phyloP scores from a whole-genome alignment of 352 stramenopile genomes.

The Pythium apleroticum region DNA sequence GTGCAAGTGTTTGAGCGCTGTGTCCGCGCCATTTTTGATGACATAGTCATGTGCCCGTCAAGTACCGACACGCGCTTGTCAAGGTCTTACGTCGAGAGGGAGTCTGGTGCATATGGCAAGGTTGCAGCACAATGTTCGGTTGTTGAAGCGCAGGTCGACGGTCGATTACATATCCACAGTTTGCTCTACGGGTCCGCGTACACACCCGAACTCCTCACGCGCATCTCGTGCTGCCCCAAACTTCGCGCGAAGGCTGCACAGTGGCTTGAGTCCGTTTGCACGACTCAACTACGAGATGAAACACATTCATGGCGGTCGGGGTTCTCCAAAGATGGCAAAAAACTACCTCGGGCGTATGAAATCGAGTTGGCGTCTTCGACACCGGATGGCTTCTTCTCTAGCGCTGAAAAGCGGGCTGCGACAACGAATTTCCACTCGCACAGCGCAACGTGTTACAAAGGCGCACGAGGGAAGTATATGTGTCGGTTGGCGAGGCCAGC shows the following conservation, averaged over 20 bases:
- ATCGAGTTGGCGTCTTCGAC: no score
- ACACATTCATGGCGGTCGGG: no score
- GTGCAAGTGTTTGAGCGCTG: slow-evolving; percentile 16
- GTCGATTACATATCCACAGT: slow-evolving; percentile 25
- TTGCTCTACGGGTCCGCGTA: slow-evolving; percentile 9
- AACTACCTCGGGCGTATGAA: no score
- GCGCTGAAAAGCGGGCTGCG: not conserved
- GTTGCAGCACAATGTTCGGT: slow-evolving; percentile 22
- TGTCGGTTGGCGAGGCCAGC: slow-evolving; percentile 1
- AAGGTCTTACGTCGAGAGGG: slow-evolving; percentile 5
- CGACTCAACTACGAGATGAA: no score
- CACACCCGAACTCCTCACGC: slow-evolving; percentile 14
- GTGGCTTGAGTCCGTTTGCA: not conserved
- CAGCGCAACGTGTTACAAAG: not conserved
- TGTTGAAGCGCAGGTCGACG: slow-evolving; percentile 25
- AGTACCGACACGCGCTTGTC: not conserved
- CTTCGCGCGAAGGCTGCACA: no score
- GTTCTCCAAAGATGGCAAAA: no score
- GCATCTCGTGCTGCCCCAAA: slow-evolving; percentile 3
- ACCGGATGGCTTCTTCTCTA: no score
- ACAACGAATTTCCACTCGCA: not conserved
- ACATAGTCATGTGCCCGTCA: slow-evolving; percentile 1
- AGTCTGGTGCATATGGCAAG: slow-evolving; percentile 6
- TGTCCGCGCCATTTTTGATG: not conserved
- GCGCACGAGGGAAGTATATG: not conserved